Conservation (phyloP, 2,329 filamentous ascomycete genomes). For the Colletotrichum salicis region DNA sequence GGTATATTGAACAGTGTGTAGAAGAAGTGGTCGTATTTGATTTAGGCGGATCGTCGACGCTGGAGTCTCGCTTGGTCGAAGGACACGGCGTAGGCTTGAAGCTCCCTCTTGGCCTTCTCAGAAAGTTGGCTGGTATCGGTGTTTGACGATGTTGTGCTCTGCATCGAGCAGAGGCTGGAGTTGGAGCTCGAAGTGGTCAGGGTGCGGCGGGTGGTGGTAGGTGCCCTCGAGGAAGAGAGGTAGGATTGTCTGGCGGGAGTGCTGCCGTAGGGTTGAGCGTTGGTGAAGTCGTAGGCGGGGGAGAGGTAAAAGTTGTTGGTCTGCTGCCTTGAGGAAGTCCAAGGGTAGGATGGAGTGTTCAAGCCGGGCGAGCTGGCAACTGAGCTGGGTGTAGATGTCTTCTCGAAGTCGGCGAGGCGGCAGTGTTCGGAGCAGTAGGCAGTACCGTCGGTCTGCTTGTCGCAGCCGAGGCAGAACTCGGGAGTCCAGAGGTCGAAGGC, state of each 20-base stretch:
- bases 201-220: conserved; percentile 39
- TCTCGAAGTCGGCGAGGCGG: conserved; percentile 87
- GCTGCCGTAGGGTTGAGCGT: conserved; percentile 67
- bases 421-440: conserved; percentile 95
- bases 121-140: conserved; percentile 71
- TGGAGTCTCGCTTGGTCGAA: conserved; percentile 83
- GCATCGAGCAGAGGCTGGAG: conserved; percentile 84
- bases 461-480: conserved; percentile 94
- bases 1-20: conserved; percentile 37
- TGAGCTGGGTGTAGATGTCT: conserved; percentile 68
- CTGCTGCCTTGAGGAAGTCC: conserved; percentile 50
- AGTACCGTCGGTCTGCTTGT: conserved; percentile 83
- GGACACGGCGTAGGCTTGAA: conserved; percentile 86
- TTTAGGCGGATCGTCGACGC: conserved; percentile 66
- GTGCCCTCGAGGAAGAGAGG: conserved; percentile 46
- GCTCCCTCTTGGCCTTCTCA: conserved; percentile 80
- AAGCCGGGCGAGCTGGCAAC: conserved; percentile 68
- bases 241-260: conserved; percentile 58
- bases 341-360: conserved; percentile 61
- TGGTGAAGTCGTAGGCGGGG: conserved; percentile 79
- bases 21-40: conserved; percentile 36
- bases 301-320: conserved; percentile 72
- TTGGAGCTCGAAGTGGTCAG: conserved; percentile 82
- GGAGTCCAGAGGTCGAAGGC: conserved; percentile 76
- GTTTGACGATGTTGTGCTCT: conserved; percentile 66